Percentiles rank a stretch among this genome's conserved stretches.
phyloP scores from a whole-genome alignment of 371 early-diverging fungal genomes.

The Apophysomyces ossiformis region DNA sequence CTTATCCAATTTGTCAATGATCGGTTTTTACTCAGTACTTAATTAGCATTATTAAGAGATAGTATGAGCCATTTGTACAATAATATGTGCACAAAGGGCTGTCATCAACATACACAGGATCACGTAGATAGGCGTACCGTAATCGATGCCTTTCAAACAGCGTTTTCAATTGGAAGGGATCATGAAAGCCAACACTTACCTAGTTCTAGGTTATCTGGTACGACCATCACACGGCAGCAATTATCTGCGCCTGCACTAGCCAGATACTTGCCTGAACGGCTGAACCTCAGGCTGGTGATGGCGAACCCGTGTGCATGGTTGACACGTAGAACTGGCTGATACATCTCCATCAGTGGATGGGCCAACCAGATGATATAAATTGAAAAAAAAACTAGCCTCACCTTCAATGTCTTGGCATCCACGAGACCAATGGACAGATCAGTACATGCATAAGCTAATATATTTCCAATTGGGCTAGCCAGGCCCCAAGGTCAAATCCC shows the following conservation, averaged over 20 bases:
- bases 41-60: not conserved
- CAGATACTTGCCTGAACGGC: slow-evolving; percentile 41
- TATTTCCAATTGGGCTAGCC: slow-evolving; percentile 50
- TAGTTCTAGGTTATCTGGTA: slow-evolving; percentile 44
- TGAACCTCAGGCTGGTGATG: slow-evolving; percentile 60
- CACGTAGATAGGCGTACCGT: slow-evolving; percentile 11
- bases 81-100: slow-evolving; percentile 27
- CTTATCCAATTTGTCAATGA: no score
- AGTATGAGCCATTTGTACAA: slow-evolving; percentile 26
- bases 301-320: slow-evolving; percentile 55
- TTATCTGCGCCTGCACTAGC: slow-evolving; percentile 66
- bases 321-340: slow-evolving; percentile 43
- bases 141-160: slow-evolving; percentile 14
- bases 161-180: no score
- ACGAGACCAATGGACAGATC: slow-evolving; percentile 60
- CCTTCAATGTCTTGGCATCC: slow-evolving; percentile 58
- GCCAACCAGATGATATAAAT: slow-evolving; percentile 7
- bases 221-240: slow-evolving; percentile 44
- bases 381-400: slow-evolving; percentile 22
- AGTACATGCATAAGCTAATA: slow-evolving; percentile 66
- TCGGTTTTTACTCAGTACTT: not conserved
- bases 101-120: slow-evolving; percentile 27
- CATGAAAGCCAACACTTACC: slow-evolving; percentile 4
- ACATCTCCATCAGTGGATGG: not conserved
- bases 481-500: no score